Percentiles rank a stretch among this genome's conserved stretches.
These are phyloP conservation scores for Tylopilus orsonianus DNA, from an alignment of 1,284 basidiomycete genomes.

Conservation along the genomic window DNA sequence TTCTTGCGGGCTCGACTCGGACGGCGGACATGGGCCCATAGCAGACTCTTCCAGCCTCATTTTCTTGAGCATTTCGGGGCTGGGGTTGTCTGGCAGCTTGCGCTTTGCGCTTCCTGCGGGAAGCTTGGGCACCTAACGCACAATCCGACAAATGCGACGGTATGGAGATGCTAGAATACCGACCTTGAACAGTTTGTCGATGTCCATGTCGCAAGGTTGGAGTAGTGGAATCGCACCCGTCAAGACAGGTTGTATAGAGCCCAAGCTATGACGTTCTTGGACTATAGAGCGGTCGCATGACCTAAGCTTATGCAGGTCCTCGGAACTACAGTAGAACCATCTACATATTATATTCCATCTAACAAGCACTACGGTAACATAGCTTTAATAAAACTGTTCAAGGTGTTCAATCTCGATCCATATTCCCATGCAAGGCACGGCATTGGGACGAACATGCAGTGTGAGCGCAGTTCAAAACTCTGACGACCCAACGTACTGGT, in stretches of 20 bases:
- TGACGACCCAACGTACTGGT: constrained; percentile 30
- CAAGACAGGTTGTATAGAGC: background rate
- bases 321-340: no score
- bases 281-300: constrained; percentile 7
- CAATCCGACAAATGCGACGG: constrained; percentile 3
- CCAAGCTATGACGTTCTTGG: background rate
- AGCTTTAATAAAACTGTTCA: background rate
- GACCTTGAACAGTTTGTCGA: constrained; percentile 83
- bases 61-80: constrained; percentile 78
- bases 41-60: constrained; percentile 54
- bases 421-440: constrained; percentile 4
- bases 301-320: no score
- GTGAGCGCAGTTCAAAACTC: constrained; percentile 24
- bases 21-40: background rate
- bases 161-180: constrained; percentile 11
- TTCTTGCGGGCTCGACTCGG: constrained; percentile 26
- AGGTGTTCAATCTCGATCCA: constrained; percentile 11
- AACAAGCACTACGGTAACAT: constrained; percentile 6
- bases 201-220: constrained; percentile 58
- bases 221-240: background rate
- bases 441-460: constrained; percentile 10
- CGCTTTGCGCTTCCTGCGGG: constrained; percentile 67
- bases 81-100: constrained; percentile 80
- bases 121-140: constrained; percentile 64
- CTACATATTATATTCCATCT: constrained; percentile 2